These are phyloP conservation scores for Hygrophorus russula DNA, from an alignment of 768 basidiomycete species.

Conservation along the genomic window DNA sequence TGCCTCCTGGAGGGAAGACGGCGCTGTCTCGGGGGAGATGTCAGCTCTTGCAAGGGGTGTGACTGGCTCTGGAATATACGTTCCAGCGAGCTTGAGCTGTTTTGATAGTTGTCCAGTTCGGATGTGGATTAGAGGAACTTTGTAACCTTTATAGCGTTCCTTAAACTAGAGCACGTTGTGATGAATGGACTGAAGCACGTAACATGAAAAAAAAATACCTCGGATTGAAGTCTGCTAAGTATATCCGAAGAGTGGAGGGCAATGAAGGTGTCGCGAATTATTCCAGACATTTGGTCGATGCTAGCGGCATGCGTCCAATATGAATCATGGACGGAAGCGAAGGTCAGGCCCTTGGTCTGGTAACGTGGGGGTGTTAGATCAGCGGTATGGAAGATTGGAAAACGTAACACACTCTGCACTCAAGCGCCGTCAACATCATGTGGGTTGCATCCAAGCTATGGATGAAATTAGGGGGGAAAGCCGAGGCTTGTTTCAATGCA, in stretches of 20 bases:
- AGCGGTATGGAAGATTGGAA: not conserved
- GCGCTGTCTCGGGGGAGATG: slow-evolving; percentile 6
- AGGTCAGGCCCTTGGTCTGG: slow-evolving; percentile 65
- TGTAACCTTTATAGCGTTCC: slow-evolving; percentile 66
- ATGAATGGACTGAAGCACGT: slow-evolving; percentile 2
- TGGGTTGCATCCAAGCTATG: slow-evolving; percentile 97
- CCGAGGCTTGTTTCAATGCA: slow-evolving; percentile 78
- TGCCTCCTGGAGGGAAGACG: slow-evolving; percentile 1
- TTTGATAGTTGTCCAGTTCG: slow-evolving; percentile 24
- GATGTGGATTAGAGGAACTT: slow-evolving; percentile 46
- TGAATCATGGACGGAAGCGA: slow-evolving; percentile 96
- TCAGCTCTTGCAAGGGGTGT: slow-evolving; percentile 22
- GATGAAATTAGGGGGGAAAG: slow-evolving; percentile 98
- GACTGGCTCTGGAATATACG: slow-evolving; percentile 23
- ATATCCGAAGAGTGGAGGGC: slow-evolving; percentile 85
- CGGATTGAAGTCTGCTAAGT: slow-evolving; percentile 54
- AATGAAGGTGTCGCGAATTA: slow-evolving; percentile 91
- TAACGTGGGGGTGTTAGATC: slow-evolving; percentile 4
- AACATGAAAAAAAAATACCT: slow-evolving; percentile 37
- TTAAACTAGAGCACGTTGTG: slow-evolving; percentile 38
- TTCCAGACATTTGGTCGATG: slow-evolving; percentile 79
- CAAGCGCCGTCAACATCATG: slow-evolving; percentile 93
- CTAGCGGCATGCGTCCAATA: slow-evolving; percentile 95
- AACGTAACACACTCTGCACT: slow-evolving; percentile 54
- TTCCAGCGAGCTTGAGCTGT: slow-evolving; percentile 31